Percentiles rank a stretch among this genome's conserved stretches.
Evolutionary conservation across 129 eudicot genomes (phyloP).

Genomic region (Helichrysum umbraculigerum): DNA sequence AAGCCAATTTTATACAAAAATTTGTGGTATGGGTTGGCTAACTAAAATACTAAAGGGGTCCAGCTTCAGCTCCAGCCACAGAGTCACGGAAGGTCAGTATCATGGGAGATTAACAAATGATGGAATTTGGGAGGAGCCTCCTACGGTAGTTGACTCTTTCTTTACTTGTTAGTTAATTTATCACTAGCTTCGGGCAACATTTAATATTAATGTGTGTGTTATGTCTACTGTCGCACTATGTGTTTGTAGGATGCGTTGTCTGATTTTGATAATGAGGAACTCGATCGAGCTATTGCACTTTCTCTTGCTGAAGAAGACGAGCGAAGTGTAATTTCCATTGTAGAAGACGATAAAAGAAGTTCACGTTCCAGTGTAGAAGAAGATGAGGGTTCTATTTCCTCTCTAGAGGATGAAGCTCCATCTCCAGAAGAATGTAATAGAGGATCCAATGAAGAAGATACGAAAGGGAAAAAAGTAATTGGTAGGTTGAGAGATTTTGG

Average conservation of each 20-base stretch:
- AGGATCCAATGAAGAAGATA: constrained; percentile 47
- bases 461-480: constrained; percentile 71
- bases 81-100: constrained; percentile 70
- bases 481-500: constrained; percentile 48
- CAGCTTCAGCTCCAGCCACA: constrained; percentile 77
- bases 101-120: constrained; percentile 65
- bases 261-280: constrained; percentile 72
- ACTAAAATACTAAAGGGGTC: constrained; percentile 80
- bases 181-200: neutral
- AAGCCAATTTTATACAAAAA: constrained; percentile 22
- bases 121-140: constrained; percentile 64
- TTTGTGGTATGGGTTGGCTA: constrained; percentile 81
- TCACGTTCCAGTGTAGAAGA: constrained; percentile 59
- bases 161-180: constrained; percentile 10
- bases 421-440: constrained; percentile 54
- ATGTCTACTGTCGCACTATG: neutral
- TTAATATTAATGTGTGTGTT: constrained; percentile 5
- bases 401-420: constrained; percentile 59
- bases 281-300: constrained; percentile 87
- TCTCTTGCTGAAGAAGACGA: constrained; percentile 86
- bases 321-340: constrained; percentile 25
- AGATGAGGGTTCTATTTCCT: constrained; percentile 46
- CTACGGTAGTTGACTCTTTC: constrained; percentile 47
- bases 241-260: constrained; percentile 62
- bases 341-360: constrained; percentile 38